Base-by-base conservation (phyloP, 495 filamentous ascomycete genomes). In the Tuber aestivum region DNA sequence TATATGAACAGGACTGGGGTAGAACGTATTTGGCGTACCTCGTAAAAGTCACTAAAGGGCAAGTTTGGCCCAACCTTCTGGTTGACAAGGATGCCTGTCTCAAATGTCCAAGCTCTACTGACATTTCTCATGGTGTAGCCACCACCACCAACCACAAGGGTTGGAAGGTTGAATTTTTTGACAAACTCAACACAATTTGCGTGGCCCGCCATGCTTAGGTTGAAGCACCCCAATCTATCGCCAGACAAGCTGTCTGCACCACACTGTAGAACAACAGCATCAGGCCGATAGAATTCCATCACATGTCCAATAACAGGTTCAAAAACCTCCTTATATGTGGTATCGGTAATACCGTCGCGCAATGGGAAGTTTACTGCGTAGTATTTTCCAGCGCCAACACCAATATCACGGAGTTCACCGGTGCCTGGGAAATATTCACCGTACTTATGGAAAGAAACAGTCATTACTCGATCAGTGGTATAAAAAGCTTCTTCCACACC, bases 121-220 rank as follows among this genome's bases (percentile, higher is more conserved):
- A 99, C 95, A 77, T 99, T 99, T 41, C 95, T 90, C 95, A 99
- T 99, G 12, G 96, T 99, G 84, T 99, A 99, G 35, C 95, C 95
- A 80, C 95, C 95, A 48, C 95, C 95, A 48, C 95, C 95, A 18
- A 99, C 88, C 12, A 99, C 92, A 71, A 99, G 86, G 18, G 94
- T 95, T 0, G 96, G 95, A 71, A 97, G 86, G 74, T 91, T 91
- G 86, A 97, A 99, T 81, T 89, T 91, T 85, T 97, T 97, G 50
- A 99, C 93, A 79, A 91, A 99, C 74, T 92, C 93, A 61, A 99
- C 95, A 82, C 95, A 99, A 85, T 98, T 99, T 61, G 96, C 95
- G 78, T 99, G 95, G 8, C 95, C 95, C 70, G 90, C 87, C 95
- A 99, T 98, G 83, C 94, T 97, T 27, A 99, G 87, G 81, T 99